A percentile compares a stretch with the other conserved stretches of the same genome.
phyloP scores from a whole-genome alignment of 345 rosid species.

The Nasturtium officinale region DNA sequence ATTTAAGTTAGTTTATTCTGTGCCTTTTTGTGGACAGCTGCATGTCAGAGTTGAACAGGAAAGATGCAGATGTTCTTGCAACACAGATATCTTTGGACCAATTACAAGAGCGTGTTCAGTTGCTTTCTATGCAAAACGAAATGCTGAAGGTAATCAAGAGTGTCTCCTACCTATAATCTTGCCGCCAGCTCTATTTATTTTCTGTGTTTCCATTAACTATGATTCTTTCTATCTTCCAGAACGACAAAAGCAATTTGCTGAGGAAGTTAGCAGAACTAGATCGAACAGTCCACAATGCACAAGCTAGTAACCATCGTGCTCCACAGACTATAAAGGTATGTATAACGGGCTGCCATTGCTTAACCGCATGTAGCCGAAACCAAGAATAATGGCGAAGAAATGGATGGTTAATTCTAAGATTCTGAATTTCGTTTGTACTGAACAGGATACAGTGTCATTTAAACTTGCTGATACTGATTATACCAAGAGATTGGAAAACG shows the following conservation, averaged over 20 bases:
- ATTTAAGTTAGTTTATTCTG: background rate
- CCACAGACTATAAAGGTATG: conserved; percentile 47
- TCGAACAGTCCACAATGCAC: conserved; percentile 55
- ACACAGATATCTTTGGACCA: conserved; percentile 66
- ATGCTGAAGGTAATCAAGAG: conserved; percentile 64
- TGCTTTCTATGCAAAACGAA: conserved; percentile 80
- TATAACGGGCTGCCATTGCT: background rate
- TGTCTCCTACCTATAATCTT: conserved; percentile 9
- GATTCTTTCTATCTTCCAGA: conserved; percentile 44
- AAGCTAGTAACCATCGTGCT: conserved; percentile 43
- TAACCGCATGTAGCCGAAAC: background rate
- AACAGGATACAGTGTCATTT: conserved; percentile 52
- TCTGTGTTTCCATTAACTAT: background rate
- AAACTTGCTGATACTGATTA: conserved; percentile 49
- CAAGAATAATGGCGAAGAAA: conserved; percentile 15
- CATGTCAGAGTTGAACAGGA: conserved; percentile 58
- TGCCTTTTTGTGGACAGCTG: conserved; percentile 49
- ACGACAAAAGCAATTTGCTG: conserved; percentile 75
- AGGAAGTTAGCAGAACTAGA: conserved; percentile 73
- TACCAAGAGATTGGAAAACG: conserved; percentile 47
- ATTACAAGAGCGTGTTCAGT: conserved; percentile 74
- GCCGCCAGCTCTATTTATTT: background rate
- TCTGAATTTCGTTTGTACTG: conserved; percentile 1
- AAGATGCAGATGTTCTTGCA: conserved; percentile 66
- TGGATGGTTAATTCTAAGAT: conserved; percentile 9